A percentile compares a stretch with the other conserved stretches of the same genome.
phyloP scores from a whole-genome alignment of 768 basidiomycete genomes.

The Mycena filopes region DNA sequence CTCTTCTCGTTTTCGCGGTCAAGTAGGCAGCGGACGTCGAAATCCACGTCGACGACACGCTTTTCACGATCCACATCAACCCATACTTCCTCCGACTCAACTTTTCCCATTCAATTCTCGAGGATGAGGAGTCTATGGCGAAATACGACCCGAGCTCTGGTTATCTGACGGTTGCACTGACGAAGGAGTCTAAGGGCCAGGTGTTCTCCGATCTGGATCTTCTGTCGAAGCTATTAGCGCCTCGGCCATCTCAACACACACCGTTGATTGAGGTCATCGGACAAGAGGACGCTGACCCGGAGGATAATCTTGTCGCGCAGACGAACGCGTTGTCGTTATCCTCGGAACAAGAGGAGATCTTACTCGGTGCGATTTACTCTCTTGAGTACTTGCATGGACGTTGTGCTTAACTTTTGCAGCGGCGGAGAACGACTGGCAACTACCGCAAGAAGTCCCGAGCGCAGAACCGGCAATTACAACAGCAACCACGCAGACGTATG shows the following conservation, averaged over 20 bases:
- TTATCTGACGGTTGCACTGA: constrained; percentile 77
- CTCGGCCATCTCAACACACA: constrained; percentile 54
- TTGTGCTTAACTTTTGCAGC: constrained; percentile 54
- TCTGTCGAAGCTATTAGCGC: constrained; percentile 80
- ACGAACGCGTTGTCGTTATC: constrained; percentile 60
- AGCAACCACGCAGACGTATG: constrained; percentile 66
- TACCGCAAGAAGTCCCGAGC: constrained; percentile 70
- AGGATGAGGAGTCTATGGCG: constrained; percentile 78
- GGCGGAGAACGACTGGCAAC: constrained; percentile 81
- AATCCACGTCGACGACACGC: constrained; percentile 75
- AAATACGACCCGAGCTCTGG: constrained; percentile 82
- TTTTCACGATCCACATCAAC: constrained; percentile 80
- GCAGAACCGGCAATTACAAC: constrained; percentile 50
- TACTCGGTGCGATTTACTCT: constrained; percentile 56
- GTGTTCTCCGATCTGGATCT: constrained; percentile 83
- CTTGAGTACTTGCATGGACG: constrained; percentile 2
- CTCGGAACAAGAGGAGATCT: constrained; percentile 67
- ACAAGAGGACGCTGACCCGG: constrained; percentile 43
- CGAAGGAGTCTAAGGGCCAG: constrained; percentile 74
- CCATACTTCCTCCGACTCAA: constrained; percentile 87
- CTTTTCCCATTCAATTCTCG: constrained; percentile 72
- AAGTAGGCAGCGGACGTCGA: constrained; percentile 86
- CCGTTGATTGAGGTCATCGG: constrained; percentile 70
- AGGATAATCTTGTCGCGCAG: constrained; percentile 54
- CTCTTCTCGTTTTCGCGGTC: constrained; percentile 26